Evolutionary conservation across 1,284 basidiomycete genomes (phyloP).

Genomic region (Limonomyces culmigenus): DNA sequence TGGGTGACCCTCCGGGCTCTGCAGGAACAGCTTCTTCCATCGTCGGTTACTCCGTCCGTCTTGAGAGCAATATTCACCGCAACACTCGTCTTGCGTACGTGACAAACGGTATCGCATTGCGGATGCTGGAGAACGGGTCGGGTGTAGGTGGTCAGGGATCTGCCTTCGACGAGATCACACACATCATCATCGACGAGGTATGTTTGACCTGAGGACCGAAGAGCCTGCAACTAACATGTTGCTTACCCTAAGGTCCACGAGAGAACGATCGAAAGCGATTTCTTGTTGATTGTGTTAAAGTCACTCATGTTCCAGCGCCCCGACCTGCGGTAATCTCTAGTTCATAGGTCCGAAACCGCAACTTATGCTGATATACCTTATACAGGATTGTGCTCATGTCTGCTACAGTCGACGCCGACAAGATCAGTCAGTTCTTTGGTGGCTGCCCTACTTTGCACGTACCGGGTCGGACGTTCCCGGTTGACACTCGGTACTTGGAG

Average conservation of each 20-base stretch:
- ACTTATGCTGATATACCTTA: no score
- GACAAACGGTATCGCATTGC: conserved; percentile 90
- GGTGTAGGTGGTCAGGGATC: conserved; percentile 49
- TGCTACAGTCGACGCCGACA: conserved; percentile 89
- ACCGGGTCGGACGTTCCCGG: conserved; percentile 95
- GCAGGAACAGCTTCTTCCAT: conserved; percentile 71
- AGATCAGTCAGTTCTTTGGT: conserved; percentile 88
- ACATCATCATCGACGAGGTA: conserved; percentile 83
- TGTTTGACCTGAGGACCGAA: conserved; percentile 6
- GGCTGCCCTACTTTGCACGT: conserved; percentile 81
- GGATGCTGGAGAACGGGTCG: conserved; percentile 83
- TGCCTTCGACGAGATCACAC: conserved; percentile 89
- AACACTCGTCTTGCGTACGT: conserved; percentile 76
- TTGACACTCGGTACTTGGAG: conserved; percentile 78
- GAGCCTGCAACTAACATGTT: no score
- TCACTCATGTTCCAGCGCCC: conserved; percentile 68
- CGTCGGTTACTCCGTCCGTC: conserved; percentile 89
- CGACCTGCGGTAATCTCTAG: conserved; percentile 56
- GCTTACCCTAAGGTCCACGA: conserved; percentile 50
- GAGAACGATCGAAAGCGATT: conserved; percentile 94
- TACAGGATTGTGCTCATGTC: conserved; percentile 92
- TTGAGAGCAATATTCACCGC: conserved; percentile 78
- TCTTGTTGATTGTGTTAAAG: conserved; percentile 89
- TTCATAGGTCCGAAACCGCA: no score
- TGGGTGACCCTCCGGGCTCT: conserved; percentile 75